Evolutionary conservation across 371 early-diverging fungal genomes (phyloP).

Genomic region (Mucor lusitanicus): DNA sequence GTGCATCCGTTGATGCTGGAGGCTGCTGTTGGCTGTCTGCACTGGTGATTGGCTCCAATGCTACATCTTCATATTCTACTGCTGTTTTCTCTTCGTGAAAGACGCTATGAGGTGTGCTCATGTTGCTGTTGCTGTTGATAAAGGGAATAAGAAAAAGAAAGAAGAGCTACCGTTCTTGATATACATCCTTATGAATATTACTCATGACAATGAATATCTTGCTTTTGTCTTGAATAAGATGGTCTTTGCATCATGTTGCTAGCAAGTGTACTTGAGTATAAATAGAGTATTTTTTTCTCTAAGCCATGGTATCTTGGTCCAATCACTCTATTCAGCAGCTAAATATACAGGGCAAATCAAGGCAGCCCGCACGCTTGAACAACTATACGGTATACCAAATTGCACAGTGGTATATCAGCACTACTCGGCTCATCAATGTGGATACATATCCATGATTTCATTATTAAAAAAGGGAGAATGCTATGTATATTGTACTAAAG

Average conservation of each 20-base stretch:
- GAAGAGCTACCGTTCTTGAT: background rate
- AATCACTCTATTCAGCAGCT: no score
- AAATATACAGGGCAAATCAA: no score
- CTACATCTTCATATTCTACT: slow-evolving; percentile 1
- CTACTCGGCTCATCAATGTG: no score
- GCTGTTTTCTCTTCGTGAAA: background rate
- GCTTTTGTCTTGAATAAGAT: background rate
- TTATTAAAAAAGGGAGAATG: background rate
- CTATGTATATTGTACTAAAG: background rate
- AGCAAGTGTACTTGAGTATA: background rate
- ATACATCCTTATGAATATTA: background rate
- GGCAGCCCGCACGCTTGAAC: no score
- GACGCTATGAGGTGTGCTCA: background rate
- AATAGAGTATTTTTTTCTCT: no score
- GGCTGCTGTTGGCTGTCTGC: background rate
- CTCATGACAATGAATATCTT: background rate
- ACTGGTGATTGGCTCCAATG: background rate
- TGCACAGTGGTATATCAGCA: background rate
- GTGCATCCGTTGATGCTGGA: background rate
- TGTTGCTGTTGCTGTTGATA: background rate
- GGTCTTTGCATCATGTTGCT: background rate
- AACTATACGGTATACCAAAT: no score
- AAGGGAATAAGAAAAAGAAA: background rate
- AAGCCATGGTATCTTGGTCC: no score
- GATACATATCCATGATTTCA: background rate